Evolutionary conservation across 306 rosid species (phyloP).

Genomic region (Gillenia trifoliata): DNA sequence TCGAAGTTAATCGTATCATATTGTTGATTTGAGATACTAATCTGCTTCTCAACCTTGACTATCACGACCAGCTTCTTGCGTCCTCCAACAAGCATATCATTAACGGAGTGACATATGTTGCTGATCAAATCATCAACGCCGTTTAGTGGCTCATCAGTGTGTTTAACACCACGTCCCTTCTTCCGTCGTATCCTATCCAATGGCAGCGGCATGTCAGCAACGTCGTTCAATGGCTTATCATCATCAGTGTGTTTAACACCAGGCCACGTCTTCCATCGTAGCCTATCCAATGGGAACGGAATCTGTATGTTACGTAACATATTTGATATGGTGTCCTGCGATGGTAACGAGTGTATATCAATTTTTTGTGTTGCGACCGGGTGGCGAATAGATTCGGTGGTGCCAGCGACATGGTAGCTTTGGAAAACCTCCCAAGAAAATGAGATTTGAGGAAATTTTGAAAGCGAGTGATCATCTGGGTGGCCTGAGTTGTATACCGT

Average conservation of each 20-base stretch:
- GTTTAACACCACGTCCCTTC: background rate
- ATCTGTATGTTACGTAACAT: background rate
- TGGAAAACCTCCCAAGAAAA: background rate
- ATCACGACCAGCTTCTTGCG: background rate
- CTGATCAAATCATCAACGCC: background rate
- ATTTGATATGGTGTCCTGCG: background rate
- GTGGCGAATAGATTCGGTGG: background rate
- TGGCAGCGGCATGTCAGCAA: background rate
- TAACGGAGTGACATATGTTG: background rate
- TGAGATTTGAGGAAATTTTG: background rate
- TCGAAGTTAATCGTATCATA: background rate
- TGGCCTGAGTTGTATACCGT: background rate
- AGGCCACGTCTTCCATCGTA: background rate
- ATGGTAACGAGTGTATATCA: background rate
- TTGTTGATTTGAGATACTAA: background rate
- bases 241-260: no score
- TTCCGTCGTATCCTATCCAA: background rate
- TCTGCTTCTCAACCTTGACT: background rate
- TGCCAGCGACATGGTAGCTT: background rate
- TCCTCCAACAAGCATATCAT: background rate
- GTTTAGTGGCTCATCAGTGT: background rate
- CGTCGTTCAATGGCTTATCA: no score
- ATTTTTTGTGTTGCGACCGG: background rate
- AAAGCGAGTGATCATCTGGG: background rate
- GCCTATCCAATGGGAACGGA: background rate